These are phyloP conservation scores for Isatis tinctoria DNA, from an alignment of 345 rosid species.

Conservation along the genomic window DNA sequence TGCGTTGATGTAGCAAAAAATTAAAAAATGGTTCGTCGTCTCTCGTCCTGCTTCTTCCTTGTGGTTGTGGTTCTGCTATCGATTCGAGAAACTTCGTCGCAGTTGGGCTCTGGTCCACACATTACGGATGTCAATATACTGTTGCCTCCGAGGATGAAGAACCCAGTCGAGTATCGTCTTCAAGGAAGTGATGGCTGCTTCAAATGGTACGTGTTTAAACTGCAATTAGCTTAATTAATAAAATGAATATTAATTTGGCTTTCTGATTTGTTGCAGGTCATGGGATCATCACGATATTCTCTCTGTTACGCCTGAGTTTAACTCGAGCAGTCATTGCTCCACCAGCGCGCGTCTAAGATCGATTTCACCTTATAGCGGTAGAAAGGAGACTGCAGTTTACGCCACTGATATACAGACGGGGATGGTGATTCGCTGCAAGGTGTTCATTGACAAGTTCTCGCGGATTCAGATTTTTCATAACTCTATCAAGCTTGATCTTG, in stretches of 20 bases:
- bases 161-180: slow-evolving; percentile 86
- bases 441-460: slow-evolving; percentile 82
- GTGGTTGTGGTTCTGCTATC: slow-evolving; percentile 26
- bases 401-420: slow-evolving; percentile 80
- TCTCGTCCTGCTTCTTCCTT: slow-evolving; percentile 23
- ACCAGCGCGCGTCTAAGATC: slow-evolving; percentile 80
- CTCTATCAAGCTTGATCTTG: slow-evolving; percentile 88
- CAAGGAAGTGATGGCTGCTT: slow-evolving; percentile 98
- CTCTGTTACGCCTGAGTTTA: slow-evolving; percentile 82
- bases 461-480: slow-evolving; percentile 91
- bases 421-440: slow-evolving; percentile 91
- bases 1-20: slow-evolving; percentile 16
- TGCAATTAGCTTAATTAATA: not conserved
- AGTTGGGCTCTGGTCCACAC: slow-evolving; percentile 70
- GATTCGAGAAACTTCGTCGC: slow-evolving; percentile 30
- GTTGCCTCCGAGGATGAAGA: slow-evolving; percentile 87
- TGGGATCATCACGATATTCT: slow-evolving; percentile 95
- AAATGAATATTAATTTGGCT: too few relatives aligned
- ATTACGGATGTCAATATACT: slow-evolving; percentile 86
- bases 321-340: slow-evolving; percentile 70
- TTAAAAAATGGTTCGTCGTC: slow-evolving; percentile 33
- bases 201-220: slow-evolving; percentile 52
- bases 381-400: slow-evolving; percentile 91
- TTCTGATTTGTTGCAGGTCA: slow-evolving; percentile 56
- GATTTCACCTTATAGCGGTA: slow-evolving; percentile 63